Evolutionary conservation across 805 yeast species (phyloP).

Genomic region (Zygosaccharomyces gambellarensis): DNA sequence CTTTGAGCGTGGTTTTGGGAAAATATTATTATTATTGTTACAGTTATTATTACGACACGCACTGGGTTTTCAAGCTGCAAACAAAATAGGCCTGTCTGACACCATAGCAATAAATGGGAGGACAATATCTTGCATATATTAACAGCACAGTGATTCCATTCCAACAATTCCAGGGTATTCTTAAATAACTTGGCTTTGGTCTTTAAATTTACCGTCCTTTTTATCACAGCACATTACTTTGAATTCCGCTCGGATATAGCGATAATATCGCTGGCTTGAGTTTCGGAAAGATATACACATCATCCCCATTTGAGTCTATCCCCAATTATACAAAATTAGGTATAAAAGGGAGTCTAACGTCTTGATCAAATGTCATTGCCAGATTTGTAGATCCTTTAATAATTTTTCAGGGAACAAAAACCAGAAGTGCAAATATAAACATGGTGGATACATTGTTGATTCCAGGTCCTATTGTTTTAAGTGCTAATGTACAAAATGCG

Average conservation of each 20-base stretch:
- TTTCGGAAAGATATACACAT: background rate
- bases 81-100: no score
- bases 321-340: background rate
- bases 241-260: background rate
- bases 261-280: background rate
- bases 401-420: background rate
- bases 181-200: background rate
- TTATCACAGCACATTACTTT: background rate
- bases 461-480: slow-evolving; percentile 85
- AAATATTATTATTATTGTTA: background rate
- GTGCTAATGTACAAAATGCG: slow-evolving; percentile 72
- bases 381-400: no score
- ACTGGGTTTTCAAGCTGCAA: no score
- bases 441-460: slow-evolving; percentile 45
- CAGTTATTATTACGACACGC: no score
- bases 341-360: background rate
- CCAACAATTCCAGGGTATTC: no score
- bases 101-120: no score
- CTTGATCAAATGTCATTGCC: background rate
- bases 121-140: no score
- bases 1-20: background rate
- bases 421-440: background rate
- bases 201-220: background rate
- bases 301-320: background rate
- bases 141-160: no score